These are phyloP conservation scores for Yarrowia sp. DNA, from an alignment of 805 yeast species.

Conservation along the genomic window DNA sequence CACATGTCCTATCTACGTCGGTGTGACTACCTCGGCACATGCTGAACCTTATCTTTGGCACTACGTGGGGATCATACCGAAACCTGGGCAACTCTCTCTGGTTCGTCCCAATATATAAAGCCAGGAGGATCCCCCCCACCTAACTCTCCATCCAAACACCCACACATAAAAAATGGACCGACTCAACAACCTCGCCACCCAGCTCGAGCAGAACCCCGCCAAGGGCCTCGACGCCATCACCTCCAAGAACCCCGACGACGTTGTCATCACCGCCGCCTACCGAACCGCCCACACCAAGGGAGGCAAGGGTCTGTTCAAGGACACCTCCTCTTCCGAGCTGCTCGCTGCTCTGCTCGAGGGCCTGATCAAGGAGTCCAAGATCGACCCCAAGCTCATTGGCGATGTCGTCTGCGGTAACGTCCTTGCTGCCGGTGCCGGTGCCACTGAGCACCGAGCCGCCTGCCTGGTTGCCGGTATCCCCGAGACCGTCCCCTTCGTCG, in stretches of 20 bases:
- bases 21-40: slow-evolving; percentile 28
- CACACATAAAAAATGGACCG: slow-evolving; percentile 47
- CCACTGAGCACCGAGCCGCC: slow-evolving; percentile 93
- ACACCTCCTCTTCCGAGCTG: slow-evolving; percentile 80
- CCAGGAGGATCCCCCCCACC: not conserved
- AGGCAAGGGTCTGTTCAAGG: slow-evolving; percentile 84
- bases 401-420: slow-evolving; percentile 93
- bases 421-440: slow-evolving; percentile 91
- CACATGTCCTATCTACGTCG: not conserved
- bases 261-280: slow-evolving; percentile 87
- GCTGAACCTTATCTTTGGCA: slow-evolving; percentile 22
- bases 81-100: not conserved
- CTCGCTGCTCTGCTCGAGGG: slow-evolving; percentile 69
- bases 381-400: slow-evolving; percentile 67
- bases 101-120: slow-evolving; percentile 10
- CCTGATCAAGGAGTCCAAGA: slow-evolving; percentile 60
- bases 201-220: slow-evolving; percentile 48
- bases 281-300: slow-evolving; percentile 91
- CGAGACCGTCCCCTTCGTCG: slow-evolving; percentile 74
- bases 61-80: slow-evolving; percentile 22
- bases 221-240: slow-evolving; percentile 51
- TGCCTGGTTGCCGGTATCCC: slow-evolving; percentile 91
- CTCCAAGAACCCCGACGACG: slow-evolving; percentile 80
- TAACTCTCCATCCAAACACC: not conserved
- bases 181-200: slow-evolving; percentile 48